A percentile compares a stretch with the other conserved stretches of the same genome.
Evolutionary conservation across 2,329 filamentous ascomycete genomes (phyloP).

Genomic region (Apiospora kogelbergensis): DNA sequence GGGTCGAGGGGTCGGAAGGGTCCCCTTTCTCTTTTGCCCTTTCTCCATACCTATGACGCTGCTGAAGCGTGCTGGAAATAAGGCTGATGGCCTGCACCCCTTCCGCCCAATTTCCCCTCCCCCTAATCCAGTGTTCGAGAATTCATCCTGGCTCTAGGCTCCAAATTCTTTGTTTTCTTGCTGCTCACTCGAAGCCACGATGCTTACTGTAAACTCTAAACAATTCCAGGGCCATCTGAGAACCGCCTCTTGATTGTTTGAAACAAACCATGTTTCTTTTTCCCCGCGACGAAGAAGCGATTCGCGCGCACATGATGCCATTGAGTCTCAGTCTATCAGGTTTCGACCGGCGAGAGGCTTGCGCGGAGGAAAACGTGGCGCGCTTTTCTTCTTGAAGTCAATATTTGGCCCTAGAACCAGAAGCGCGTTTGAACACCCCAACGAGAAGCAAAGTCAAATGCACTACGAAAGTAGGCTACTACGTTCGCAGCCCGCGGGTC

Average conservation of each 20-base stretch:
- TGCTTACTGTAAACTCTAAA: neutral
- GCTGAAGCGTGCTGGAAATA: neutral
- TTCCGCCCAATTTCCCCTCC: neutral
- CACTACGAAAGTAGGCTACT: neutral
- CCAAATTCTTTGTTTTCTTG: no score
- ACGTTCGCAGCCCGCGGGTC: neutral
- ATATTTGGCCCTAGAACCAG: neutral
- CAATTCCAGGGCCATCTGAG: neutral
- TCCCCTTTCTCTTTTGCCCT: neutral
- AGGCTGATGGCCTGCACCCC: neutral
- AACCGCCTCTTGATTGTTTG: neutral
- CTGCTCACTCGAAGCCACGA: neutral
- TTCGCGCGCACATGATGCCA: neutral
- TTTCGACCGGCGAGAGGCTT: neutral
- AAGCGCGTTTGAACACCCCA: neutral
- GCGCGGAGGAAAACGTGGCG: neutral
- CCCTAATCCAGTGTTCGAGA: neutral
- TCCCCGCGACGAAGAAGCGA: neutral
- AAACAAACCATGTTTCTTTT: constrained; percentile 1
- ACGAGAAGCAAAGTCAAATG: constrained; percentile 3
- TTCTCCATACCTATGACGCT: neutral
- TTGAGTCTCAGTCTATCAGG: neutral
- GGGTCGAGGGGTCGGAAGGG: neutral
- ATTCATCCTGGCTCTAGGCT: neutral
- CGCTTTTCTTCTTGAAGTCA: neutral